These are phyloP conservation scores for Rhypophila decipiens DNA, from an alignment of 495 filamentous ascomycete genomes.

Conservation along the genomic window DNA sequence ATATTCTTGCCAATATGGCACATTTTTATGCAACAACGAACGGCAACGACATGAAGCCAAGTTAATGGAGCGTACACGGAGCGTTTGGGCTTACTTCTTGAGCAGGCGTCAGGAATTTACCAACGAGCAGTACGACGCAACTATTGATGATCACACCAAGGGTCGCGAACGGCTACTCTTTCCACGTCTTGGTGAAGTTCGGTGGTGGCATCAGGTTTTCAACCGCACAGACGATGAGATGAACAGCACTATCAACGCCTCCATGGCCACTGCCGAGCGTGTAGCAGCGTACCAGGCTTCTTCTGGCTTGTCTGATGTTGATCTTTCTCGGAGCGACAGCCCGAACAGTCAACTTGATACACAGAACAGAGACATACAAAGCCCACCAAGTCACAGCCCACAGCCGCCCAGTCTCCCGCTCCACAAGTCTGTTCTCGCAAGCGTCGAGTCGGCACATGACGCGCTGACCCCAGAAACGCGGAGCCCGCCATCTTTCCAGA, in stretches of 20 bases:
- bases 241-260: conserved; percentile 61
- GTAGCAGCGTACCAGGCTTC: conserved; percentile 20
- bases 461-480: conserved; percentile 29
- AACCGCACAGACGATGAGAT: conserved; percentile 82
- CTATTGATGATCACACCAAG: conserved; percentile 67
- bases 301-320: conserved; percentile 13
- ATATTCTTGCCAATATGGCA: conserved; percentile 94
- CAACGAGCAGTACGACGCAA: conserved; percentile 71
- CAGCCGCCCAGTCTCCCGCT: conserved; percentile 27
- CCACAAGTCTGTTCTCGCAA: conserved; percentile 37
- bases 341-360: conserved; percentile 5
- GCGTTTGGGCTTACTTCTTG: conserved; percentile 95
- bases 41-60: conserved; percentile 74
- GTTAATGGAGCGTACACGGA: conserved; percentile 67
- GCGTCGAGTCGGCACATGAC: conserved; percentile 35
- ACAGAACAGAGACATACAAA: no score
- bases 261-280: conserved; percentile 27
- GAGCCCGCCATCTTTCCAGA: conserved; percentile 26
- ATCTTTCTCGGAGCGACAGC: neutral
- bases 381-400: conserved; percentile 21
- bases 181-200: conserved; percentile 57
- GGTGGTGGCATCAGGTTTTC: conserved; percentile 93
- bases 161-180: conserved; percentile 81
- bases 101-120: conserved; percentile 69
- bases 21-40: conserved; percentile 92